Evolutionary conservation across 495 filamentous ascomycete genomes (phyloP).

Genomic region (Penicillium waksmanii): DNA sequence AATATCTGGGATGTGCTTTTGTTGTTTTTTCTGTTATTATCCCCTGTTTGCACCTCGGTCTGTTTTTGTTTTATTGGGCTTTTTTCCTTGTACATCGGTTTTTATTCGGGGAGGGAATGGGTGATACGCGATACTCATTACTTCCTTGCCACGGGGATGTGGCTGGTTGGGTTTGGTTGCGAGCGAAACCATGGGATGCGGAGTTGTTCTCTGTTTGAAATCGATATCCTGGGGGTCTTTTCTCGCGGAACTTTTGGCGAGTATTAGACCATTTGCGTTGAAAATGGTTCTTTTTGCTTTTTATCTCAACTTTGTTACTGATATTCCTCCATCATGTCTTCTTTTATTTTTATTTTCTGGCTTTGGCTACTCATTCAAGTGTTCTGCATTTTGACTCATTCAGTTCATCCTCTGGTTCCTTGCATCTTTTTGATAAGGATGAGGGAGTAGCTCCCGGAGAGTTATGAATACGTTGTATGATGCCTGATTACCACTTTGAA

Average conservation of each 20-base stretch:
- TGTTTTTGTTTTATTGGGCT: conserved; percentile 25
- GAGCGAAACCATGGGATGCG: conserved; percentile 52
- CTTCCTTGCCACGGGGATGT: conserved; percentile 38
- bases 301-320: conserved; percentile 15
- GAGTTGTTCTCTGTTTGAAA: conserved; percentile 44
- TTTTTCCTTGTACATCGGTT: conserved; percentile 49
- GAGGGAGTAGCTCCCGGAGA: conserved; percentile 31
- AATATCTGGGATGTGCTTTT: conserved; percentile 40
- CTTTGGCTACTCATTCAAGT: too few species aligned
- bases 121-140: conserved; percentile 42
- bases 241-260: conserved; percentile 31
- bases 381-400: conserved; percentile 21
- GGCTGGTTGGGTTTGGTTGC: conserved; percentile 39
- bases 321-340: conserved; percentile 1
- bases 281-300: conserved; percentile 33
- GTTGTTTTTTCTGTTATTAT: conserved; percentile 25
- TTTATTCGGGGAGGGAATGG: conserved; percentile 31
- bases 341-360: conserved; percentile 18
- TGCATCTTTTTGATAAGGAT: conserved; percentile 3
- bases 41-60: conserved; percentile 24
- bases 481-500: conserved; percentile 21
- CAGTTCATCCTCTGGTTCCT: conserved; percentile 1
- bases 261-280: conserved; percentile 43
- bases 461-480: conserved; percentile 36
- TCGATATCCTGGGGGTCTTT: conserved; percentile 44